Base-by-base conservation (phyloP, 208 protist species). In the Endotrypanum monterogeii region DNA sequence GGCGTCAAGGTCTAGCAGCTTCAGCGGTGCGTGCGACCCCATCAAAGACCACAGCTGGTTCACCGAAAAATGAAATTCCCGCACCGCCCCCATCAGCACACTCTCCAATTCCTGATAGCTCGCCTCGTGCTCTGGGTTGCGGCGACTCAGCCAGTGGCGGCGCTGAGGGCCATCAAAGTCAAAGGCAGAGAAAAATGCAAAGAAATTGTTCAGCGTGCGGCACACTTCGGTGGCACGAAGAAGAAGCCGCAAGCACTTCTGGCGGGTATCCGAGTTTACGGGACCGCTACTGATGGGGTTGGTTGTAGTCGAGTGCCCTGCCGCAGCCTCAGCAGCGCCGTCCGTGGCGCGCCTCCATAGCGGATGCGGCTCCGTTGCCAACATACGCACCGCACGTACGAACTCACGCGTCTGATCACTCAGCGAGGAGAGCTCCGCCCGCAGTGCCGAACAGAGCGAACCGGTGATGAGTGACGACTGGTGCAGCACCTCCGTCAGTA, bases 141-240 rank as follows among this genome's bases (percentile, higher is more conserved):
- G 73, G 32, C 76, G 76, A 25, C 70, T 69, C 41, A 76, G 55
- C 16, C 76, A 71, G 23, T 58, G 46, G 35, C 76, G 65, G 20
- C 71, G 76, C 32, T 46, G 76, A 28, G 72, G 70, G n/a, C 61
- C 63, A 5, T 69, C 60, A 71, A 71, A 76, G 41, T 76, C 76
- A 44, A 71, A 65, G 8, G 65, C 70, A 32, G 76, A 75, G 55
- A 81, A 81, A 52, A 81, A 73, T 23, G 76, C 71, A 16, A 76
- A 76, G 51, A 81, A 81, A 71, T 76, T 76, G 71, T 81, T 81
- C 63, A 81, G 66, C 46, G 61, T 76, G 57, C 76, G 70, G 76
- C 76, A 76, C 41, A 81, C 48, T 67, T 76, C 65, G 37, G 35
- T 69, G 1, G 66, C 71, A 7, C 52, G 76, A 39, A 76, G 37